Percentiles rank a stretch among this genome's conserved stretches.
These are phyloP conservation scores for Paxillus ammoniavirescens DNA, from an alignment of 768 basidiomycete species.

Conservation along the genomic window DNA sequence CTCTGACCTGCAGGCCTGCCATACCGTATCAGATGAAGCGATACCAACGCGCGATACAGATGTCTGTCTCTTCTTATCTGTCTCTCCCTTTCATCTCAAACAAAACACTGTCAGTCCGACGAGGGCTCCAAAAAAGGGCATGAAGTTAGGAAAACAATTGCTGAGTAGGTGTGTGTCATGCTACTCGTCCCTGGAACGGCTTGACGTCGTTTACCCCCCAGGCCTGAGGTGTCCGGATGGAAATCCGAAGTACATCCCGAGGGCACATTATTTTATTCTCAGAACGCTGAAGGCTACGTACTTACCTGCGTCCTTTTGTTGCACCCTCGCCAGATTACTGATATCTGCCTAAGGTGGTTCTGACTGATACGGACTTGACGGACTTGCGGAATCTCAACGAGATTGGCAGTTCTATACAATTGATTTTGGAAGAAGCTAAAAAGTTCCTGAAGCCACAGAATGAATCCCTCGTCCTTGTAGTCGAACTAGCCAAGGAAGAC, in stretches of 20 bases:
- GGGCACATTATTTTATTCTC: slow-evolving; percentile 21
- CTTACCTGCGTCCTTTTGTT: neutral
- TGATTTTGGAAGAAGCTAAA: neutral
- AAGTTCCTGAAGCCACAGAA: neutral
- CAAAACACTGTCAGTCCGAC: neutral
- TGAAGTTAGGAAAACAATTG: neutral
- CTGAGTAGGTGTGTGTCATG: neutral
- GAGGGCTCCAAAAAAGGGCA: neutral
- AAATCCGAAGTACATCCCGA: slow-evolving; percentile 24
- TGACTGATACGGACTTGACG: slow-evolving; percentile 8
- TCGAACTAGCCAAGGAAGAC: slow-evolving; percentile 5
- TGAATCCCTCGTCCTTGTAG: neutral
- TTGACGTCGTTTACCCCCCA: neutral
- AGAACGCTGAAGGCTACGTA: slow-evolving; percentile 14
- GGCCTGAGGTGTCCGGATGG: neutral
- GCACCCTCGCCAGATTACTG: neutral
- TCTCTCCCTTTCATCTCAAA: neutral
- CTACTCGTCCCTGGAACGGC: neutral
- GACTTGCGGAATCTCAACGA: neutral
- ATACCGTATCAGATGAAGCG: neutral
- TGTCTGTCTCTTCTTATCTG: neutral
- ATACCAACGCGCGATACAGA: neutral
- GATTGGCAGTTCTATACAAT: neutral
- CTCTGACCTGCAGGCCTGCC: neutral
- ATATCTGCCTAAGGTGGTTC: neutral